Percentiles rank a stretch among this genome's conserved stretches.
These are phyloP conservation scores for Ceratobasidium sp. DNA, from an alignment of 1,284 basidiomycete species.

Conservation along the genomic window DNA sequence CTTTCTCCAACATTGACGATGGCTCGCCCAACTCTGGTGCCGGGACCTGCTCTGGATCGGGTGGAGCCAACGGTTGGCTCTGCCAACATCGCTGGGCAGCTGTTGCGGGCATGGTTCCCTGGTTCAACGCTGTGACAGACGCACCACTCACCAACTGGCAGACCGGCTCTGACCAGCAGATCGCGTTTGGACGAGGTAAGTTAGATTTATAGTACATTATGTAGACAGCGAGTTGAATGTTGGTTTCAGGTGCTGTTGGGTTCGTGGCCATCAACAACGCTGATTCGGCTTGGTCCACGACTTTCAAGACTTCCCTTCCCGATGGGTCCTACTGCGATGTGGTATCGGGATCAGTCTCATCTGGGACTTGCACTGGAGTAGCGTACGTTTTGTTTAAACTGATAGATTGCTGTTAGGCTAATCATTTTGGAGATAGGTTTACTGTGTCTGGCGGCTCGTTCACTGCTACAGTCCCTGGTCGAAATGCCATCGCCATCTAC, in stretches of 20 bases:
- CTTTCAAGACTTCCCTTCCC: constrained; percentile 69
- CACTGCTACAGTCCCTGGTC: constrained; percentile 65
- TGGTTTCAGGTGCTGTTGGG: constrained; percentile 57
- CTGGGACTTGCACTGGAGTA: constrained; percentile 64
- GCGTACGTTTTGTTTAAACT: constrained; percentile 59
- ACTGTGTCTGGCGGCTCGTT: constrained; percentile 68
- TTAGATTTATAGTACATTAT: not conserved
- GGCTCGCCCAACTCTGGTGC: constrained; percentile 49
- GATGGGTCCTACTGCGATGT: constrained; percentile 75
- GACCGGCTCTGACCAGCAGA: constrained; percentile 42
- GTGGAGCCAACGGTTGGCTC: constrained; percentile 49
- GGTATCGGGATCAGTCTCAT: constrained; percentile 61
- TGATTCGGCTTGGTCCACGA: constrained; percentile 67
- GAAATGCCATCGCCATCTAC: constrained; percentile 72
- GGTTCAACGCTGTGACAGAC: constrained; percentile 36
- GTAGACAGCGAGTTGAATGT: not conserved
- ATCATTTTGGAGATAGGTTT: constrained; percentile 57
- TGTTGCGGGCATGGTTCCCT: constrained; percentile 49
- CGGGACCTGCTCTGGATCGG: constrained; percentile 47
- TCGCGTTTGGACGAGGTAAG: constrained; percentile 50
- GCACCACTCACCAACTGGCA: constrained; percentile 44
- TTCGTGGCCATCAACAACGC: constrained; percentile 76
- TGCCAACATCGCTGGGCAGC: constrained; percentile 51
- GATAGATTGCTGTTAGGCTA: not conserved
- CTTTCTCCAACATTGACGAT: constrained; percentile 46